Evolutionary conservation across 352 stramenopile genomes (phyloP).

Genomic region (Phytophthora podocarpi): DNA sequence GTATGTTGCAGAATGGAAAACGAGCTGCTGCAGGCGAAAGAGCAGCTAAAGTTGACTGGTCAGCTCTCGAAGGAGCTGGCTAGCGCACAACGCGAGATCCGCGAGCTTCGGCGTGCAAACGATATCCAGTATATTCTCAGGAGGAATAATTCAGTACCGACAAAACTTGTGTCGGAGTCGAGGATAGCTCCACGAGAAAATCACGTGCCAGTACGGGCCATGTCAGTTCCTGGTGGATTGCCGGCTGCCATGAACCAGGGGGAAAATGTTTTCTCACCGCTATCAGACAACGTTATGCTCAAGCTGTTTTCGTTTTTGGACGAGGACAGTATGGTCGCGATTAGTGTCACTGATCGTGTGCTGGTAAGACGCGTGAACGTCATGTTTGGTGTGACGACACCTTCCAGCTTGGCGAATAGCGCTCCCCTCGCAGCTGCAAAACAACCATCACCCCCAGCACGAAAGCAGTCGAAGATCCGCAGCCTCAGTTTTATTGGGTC

Average conservation of each 20-base stretch:
- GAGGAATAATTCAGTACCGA: constrained; percentile 33
- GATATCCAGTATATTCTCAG: constrained; percentile 70
- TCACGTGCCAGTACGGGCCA: neutral
- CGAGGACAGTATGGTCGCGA: constrained; percentile 68
- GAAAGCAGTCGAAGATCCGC: constrained; percentile 31
- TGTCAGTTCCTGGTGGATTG: constrained; percentile 7
- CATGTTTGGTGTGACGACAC: constrained; percentile 63
- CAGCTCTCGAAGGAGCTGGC: constrained; percentile 74
- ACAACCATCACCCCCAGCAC: constrained; percentile 20
- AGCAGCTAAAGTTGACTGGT: constrained; percentile 56
- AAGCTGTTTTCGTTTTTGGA: constrained; percentile 73
- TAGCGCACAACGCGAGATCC: constrained; percentile 74
- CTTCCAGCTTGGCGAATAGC: constrained; percentile 30
- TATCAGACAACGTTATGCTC: constrained; percentile 65
- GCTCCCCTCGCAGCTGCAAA: constrained; percentile 12
- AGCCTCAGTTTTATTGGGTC: constrained; percentile 43
- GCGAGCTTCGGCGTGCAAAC: constrained; percentile 66
- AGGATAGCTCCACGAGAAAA: constrained; percentile 16
- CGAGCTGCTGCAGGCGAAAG: constrained; percentile 56
- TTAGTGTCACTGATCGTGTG: constrained; percentile 66
- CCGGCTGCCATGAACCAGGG: neutral
- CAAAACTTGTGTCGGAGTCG: constrained; percentile 15
- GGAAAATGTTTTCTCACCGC: constrained; percentile 36
- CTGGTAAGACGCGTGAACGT: constrained; percentile 63
- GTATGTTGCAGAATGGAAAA: constrained; percentile 54